Percentiles rank a stretch among this genome's conserved stretches.
These are phyloP conservation scores for Suillus variegatus DNA, from an alignment of 768 basidiomycete species.

Conservation along the genomic window DNA sequence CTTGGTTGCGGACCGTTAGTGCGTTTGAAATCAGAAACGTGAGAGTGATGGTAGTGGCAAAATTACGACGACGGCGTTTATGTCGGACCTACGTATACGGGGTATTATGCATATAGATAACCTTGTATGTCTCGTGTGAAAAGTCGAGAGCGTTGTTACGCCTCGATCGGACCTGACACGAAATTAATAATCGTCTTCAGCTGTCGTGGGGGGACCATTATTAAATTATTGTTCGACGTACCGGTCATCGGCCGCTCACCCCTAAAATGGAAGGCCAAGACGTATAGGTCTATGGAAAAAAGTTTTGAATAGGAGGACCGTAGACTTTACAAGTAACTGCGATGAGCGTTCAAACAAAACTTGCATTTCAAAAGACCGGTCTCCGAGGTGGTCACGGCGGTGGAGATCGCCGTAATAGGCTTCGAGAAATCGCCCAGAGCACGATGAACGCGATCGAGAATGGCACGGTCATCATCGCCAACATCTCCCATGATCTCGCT, in stretches of 20 bases:
- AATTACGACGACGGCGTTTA: background rate
- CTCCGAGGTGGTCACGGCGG: background rate
- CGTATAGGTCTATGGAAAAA: background rate
- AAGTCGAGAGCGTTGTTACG: background rate
- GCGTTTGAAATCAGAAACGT: conserved; percentile 1
- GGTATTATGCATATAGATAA: background rate
- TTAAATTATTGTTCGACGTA: background rate
- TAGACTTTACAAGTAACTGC: background rate
- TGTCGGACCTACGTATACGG: background rate
- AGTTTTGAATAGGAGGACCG: background rate
- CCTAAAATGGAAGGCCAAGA: background rate
- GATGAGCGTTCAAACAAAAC: conserved; percentile 10
- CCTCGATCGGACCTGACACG: background rate
- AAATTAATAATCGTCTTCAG: background rate
- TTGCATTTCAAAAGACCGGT: conserved; percentile 6
- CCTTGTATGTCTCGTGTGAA: background rate
- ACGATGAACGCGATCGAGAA: conserved; percentile 50
- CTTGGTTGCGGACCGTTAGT: background rate
- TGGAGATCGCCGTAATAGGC: conserved; percentile 13
- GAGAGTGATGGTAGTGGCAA: background rate
- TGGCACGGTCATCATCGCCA: conserved; percentile 40
- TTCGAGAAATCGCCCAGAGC: conserved; percentile 48
- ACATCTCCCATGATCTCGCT: conserved; percentile 34
- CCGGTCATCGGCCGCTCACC: background rate
- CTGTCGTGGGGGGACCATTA: background rate